These are phyloP conservation scores for Exophiala spinifera DNA, from an alignment of 2,329 filamentous ascomycete genomes.

Conservation along the genomic window DNA sequence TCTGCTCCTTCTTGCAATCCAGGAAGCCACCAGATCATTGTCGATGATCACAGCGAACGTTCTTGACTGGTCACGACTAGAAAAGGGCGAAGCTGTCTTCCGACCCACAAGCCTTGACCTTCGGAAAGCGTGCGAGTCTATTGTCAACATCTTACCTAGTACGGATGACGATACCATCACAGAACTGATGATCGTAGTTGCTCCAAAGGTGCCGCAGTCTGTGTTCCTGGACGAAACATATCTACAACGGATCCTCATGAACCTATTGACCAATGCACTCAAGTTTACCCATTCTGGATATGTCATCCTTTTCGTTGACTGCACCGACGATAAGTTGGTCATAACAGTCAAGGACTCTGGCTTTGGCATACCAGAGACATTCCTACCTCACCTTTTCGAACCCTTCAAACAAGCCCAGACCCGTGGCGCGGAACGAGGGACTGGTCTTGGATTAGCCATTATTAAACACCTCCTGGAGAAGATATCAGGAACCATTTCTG, in stretches of 20 bases:
- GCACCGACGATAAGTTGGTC: slow-evolving; percentile 54
- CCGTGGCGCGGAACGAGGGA: slow-evolving; percentile 32
- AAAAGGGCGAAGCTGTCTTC: slow-evolving; percentile 34
- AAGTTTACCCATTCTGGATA: slow-evolving; percentile 51
- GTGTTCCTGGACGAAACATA: slow-evolving; percentile 37
- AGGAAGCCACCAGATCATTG: slow-evolving; percentile 36
- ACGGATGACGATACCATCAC: slow-evolving; percentile 34
- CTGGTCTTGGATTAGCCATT: slow-evolving; percentile 34
- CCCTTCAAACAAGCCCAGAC: slow-evolving; percentile 50
- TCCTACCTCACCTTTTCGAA: slow-evolving; percentile 65
- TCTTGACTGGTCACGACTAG: slow-evolving; percentile 38
- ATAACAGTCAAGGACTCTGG: slow-evolving; percentile 46
- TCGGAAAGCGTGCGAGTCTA: slow-evolving; percentile 35
- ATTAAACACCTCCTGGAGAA: slow-evolving; percentile 33
- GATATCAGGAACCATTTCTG: slow-evolving; percentile 32
- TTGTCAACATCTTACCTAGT: slow-evolving; percentile 35
- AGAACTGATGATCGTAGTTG: slow-evolving; percentile 35
- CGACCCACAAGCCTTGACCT: slow-evolving; percentile 35
- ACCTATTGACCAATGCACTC: slow-evolving; percentile 36
- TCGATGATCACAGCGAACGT: slow-evolving; percentile 39
- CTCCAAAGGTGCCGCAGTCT: slow-evolving; percentile 33
- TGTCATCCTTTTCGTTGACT: slow-evolving; percentile 55
- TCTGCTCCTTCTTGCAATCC: slow-evolving; percentile 34
- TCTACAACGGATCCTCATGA: slow-evolving; percentile 46
- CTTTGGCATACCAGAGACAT: slow-evolving; percentile 43